These are phyloP conservation scores for Phytophthora sansomeana DNA, from an alignment of 352 stramenopile species.

Conservation along the genomic window DNA sequence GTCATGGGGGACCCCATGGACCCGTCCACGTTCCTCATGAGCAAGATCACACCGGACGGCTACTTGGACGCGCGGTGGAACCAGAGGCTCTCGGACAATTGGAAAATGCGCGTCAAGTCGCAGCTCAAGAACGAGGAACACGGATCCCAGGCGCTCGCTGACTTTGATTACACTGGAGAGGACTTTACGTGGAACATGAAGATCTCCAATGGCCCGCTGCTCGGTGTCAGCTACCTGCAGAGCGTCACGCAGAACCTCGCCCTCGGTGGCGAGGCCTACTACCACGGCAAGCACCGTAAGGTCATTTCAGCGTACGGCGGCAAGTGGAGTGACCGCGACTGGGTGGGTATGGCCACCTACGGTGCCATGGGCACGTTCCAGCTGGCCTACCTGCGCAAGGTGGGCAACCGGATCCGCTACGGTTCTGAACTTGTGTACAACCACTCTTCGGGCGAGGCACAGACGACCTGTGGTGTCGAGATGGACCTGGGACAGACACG, in stretches of 20 bases:
- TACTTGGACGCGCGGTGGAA: slow-evolving; percentile 89
- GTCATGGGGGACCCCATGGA: slow-evolving; percentile 80
- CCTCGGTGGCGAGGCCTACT: slow-evolving; percentile 87
- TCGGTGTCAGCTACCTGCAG: slow-evolving; percentile 90
- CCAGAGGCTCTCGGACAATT: slow-evolving; percentile 71
- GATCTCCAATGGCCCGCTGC: slow-evolving; percentile 86
- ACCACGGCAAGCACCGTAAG: slow-evolving; percentile 89
- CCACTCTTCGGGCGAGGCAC: slow-evolving; percentile 80
- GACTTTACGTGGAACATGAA: slow-evolving; percentile 93
- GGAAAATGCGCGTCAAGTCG: slow-evolving; percentile 88
- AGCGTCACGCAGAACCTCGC: slow-evolving; percentile 83
- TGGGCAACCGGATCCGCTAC: slow-evolving; percentile 83
- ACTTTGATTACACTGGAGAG: slow-evolving; percentile 85
- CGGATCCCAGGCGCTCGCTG: slow-evolving; percentile 78
- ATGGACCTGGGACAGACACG: slow-evolving; percentile 87
- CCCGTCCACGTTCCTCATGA: slow-evolving; percentile 86
- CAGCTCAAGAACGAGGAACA: slow-evolving; percentile 86
- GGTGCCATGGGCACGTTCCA: slow-evolving; percentile 86
- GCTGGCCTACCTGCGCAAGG: slow-evolving; percentile 89
- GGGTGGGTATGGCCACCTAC: slow-evolving; percentile 77
- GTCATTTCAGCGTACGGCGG: slow-evolving; percentile 87
- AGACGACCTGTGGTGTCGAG: slow-evolving; percentile 84
- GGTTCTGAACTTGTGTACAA: slow-evolving; percentile 91
- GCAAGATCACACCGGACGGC: slow-evolving; percentile 86
- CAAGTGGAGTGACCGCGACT: slow-evolving; percentile 80